A percentile compares a stretch with the other conserved stretches of the same genome.
Conservation (phyloP, 139 green algal genomes). For the Tetradesmus obliquus region DNA sequence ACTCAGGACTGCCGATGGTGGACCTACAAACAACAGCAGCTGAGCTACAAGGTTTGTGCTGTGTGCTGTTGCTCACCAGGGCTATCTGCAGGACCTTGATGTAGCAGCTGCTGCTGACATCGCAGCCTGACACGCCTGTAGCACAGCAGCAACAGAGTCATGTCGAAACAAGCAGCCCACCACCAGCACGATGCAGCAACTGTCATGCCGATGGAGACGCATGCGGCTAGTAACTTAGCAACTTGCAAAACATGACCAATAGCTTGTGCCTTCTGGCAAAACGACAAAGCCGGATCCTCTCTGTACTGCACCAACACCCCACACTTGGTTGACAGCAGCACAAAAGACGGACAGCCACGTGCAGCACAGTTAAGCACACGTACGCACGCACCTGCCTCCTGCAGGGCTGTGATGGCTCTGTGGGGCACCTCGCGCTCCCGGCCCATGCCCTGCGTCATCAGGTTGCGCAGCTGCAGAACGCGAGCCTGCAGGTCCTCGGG, state of each 20-base stretch:
- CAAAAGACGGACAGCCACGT: too few relatives aligned
- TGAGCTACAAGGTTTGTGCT: neutral
- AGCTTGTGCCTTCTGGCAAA: too few relatives aligned
- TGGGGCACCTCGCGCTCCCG: constrained; percentile 34
- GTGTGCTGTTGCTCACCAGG: constrained; percentile 23
- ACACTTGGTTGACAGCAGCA: too few relatives aligned
- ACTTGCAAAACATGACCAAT: too few relatives aligned
- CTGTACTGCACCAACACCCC: too few relatives aligned
- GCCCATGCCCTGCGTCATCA: constrained; percentile 42
- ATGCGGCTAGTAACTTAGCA: too few relatives aligned
- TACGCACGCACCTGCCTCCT: neutral
- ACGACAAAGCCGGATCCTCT: too few relatives aligned
- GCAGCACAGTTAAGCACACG: neutral
- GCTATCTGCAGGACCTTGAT: constrained; percentile 33
- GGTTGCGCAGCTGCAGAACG: constrained; percentile 44
- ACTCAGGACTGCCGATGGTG: neutral
- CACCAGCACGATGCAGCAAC: neutral
- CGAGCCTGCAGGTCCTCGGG: constrained; percentile 25
- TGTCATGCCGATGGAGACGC: too few relatives aligned
- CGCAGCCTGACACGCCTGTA: constrained; percentile 26
- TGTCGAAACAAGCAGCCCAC: neutral
- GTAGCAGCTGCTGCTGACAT: neutral
- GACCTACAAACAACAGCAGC: neutral
- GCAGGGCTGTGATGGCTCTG: constrained; percentile 26
- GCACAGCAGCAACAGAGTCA: neutral